A percentile compares a stretch with the other conserved stretches of the same genome.
Conservation (phyloP, 2,329 filamentous ascomycete genomes). For the Trichoderma simmonsii region DNA sequence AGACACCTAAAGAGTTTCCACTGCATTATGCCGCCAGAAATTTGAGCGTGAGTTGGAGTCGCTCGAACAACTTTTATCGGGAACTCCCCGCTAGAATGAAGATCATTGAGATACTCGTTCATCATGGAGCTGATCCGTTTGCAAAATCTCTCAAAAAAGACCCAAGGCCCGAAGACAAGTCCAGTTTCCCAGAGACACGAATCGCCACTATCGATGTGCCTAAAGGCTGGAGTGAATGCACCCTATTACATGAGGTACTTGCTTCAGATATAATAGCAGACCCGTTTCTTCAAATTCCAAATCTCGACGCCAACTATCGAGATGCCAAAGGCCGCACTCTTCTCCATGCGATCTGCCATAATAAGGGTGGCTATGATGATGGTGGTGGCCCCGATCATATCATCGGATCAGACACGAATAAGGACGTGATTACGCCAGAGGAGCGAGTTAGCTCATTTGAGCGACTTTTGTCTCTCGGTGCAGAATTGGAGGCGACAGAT, state of each 20-base stretch:
- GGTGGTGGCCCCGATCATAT: slow-evolving; percentile 19
- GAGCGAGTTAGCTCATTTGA: slow-evolving; percentile 20
- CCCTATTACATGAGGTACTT: slow-evolving; percentile 26
- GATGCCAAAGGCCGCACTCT: slow-evolving; percentile 27
- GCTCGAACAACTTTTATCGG: not conserved
- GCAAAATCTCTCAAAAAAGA: slow-evolving; percentile 15
- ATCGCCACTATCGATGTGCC: not conserved
- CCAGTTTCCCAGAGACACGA: too few relatives aligned
- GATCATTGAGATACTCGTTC: slow-evolving; percentile 23
- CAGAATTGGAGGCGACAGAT: slow-evolving; percentile 26
- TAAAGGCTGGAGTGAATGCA: slow-evolving; percentile 18
- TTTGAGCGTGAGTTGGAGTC: not conserved
- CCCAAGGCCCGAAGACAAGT: fast-evolving
- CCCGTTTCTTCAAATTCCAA: slow-evolving; percentile 22
- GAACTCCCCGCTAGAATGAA: not conserved
- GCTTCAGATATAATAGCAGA: slow-evolving; percentile 4
- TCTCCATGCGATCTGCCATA: slow-evolving; percentile 26
- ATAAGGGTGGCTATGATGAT: not conserved
- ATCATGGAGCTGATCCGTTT: slow-evolving; percentile 29
- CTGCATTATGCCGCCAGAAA: slow-evolving; percentile 17
- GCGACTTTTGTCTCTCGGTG: slow-evolving; percentile 25
- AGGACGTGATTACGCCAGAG: not conserved
- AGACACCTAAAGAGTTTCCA: slow-evolving; percentile 12
- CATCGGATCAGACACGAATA: not conserved
- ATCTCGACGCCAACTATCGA: slow-evolving; percentile 26